Base-by-base conservation (phyloP, 169 alveolate genomes). In the Eimeria sp. region DNA sequence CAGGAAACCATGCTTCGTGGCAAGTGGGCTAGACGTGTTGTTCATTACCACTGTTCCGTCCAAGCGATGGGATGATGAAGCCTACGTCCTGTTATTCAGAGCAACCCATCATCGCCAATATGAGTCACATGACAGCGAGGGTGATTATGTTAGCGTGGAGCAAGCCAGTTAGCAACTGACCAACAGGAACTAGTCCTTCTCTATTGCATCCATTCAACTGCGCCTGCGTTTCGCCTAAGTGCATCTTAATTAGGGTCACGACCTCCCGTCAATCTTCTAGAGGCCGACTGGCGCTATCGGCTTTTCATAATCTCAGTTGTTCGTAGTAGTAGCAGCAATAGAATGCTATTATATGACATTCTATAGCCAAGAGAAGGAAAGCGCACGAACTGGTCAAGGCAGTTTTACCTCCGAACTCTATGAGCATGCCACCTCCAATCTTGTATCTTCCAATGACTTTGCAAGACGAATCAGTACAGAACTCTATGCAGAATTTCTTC, bases 331-430 rank as follows among this genome's bases (percentile, higher is more conserved):
- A 43, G 49, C 49, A 43, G 49, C 4, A 43, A 4, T 43, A 43
- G 49, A 30, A 68, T 1, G 0, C 62, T 68, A 30, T 30, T 68
- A 27, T 25, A 2, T 30, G 40, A 6, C 77, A 8, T 30, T 25
- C 77, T 68, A 18, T 68, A 6, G 6, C 27, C 71, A 62, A 33
- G 23, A 68, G 30, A 3, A 30, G 77, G 77, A 68, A 68, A 68
- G 77, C 77, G 77, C 77, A 68, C 77, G 77, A 68, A 68, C 77
- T 68, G 77, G 30, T n/a, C 46, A n/a, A 68, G 46, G 23, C 77
- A 30, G 0, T 27, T 10, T 25, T n/a, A 30, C 9, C 46, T 27
- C 49, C 77, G 20, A 30, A 27, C 11, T 68, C 25, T 16, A 68
- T 68, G 49, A 68, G 40, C 46, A 66, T 46, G 3, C n/a, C 77